Base-by-base conservation (phyloP, 202 grass and related monocot genomes). In the Bolboschoenoplectus hybrid region DNA sequence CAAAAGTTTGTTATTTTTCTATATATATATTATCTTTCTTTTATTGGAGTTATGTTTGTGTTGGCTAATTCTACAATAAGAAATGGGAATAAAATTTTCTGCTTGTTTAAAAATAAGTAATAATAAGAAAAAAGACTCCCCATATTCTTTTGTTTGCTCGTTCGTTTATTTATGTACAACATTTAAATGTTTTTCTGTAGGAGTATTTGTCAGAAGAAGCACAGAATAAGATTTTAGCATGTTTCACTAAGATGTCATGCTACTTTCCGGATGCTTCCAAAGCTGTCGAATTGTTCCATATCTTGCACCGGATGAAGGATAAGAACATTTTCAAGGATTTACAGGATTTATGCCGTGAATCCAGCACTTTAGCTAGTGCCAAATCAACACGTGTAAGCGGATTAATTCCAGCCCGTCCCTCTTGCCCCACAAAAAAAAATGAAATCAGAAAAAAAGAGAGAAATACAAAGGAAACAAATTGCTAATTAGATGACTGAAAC, bases 271-370 rank as follows among this genome's bases (percentile, higher is more conserved):
- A 98, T 81, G 60, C 88, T 51, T 89, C 89, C 86, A 95, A 90
- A 88, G 91, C 92, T 85, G 84, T 87, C 72, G 96, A 91, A 52
- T 94, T 82, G 87, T 98, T 98, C 81, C 74, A 89, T 89, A 91
- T 38, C 88, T 95, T 98, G 84, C 93, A 95, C 67, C 90, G 89
- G 82, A 92, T 92, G 90, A 98, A 92, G 85, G 96, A 98, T 85
- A 98, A 92, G 62, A 92, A 95, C 68, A 92, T 98, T 91, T 98
- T 95, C 82, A 98, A 95, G 86, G 85, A 87, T 89, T 88, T 98
- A 85, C 47, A 45, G 84, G 89, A 91, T 87, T 86, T 98, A 87
- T 84, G 84, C 26, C 87, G 90, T 67, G 96, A 94, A 61, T 66
- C 43, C 63, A 88, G 82, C 63, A 87, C 86, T 89, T 86, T 86